phyloP scores from a whole-genome alignment of 2,329 filamentous ascomycete species.

The Ascochyta koolunga region DNA sequence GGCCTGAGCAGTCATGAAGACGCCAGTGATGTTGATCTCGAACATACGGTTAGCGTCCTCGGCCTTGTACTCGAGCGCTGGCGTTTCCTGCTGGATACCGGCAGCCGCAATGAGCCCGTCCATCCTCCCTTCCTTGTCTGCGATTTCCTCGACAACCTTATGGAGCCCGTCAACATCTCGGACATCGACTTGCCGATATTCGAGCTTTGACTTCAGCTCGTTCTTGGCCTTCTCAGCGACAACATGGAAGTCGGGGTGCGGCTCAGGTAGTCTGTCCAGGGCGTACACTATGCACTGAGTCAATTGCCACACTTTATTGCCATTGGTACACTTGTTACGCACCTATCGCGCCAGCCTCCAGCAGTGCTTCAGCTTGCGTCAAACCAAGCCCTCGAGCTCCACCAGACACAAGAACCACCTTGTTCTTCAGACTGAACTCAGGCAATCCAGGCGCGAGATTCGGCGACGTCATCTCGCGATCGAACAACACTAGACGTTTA shows the following conservation, averaged over 20 bases:
- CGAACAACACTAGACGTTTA: neutral
- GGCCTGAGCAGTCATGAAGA: conserved; percentile 69
- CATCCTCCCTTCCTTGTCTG: conserved; percentile 70
- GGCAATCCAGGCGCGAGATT: conserved; percentile 55
- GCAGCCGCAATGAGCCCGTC: conserved; percentile 80
- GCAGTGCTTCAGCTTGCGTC: conserved; percentile 72
- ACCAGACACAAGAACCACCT: conserved; percentile 73
- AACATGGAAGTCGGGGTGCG: conserved; percentile 66
- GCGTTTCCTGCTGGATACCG: conserved; percentile 80
- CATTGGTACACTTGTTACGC: neutral
- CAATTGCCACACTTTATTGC: neutral
- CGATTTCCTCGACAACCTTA: conserved; percentile 71
- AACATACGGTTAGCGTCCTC: conserved; percentile 69
- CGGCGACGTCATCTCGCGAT: conserved; percentile 21
- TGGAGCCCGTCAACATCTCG: conserved; percentile 73
- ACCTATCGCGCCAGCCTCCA: conserved; percentile 76
- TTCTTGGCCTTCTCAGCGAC: conserved; percentile 68
- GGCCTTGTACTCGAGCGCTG: conserved; percentile 77
- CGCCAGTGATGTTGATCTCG: conserved; percentile 65
- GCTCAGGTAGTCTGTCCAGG: conserved; percentile 66
- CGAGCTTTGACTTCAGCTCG: conserved; percentile 70
- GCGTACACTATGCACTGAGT: conserved; percentile 63
- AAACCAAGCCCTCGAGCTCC: conserved; percentile 76
- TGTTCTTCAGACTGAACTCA: conserved; percentile 77
- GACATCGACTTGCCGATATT: conserved; percentile 82